phyloP scores from a whole-genome alignment of 2,329 filamentous ascomycete species.

The Ophiostoma sp. region DNA sequence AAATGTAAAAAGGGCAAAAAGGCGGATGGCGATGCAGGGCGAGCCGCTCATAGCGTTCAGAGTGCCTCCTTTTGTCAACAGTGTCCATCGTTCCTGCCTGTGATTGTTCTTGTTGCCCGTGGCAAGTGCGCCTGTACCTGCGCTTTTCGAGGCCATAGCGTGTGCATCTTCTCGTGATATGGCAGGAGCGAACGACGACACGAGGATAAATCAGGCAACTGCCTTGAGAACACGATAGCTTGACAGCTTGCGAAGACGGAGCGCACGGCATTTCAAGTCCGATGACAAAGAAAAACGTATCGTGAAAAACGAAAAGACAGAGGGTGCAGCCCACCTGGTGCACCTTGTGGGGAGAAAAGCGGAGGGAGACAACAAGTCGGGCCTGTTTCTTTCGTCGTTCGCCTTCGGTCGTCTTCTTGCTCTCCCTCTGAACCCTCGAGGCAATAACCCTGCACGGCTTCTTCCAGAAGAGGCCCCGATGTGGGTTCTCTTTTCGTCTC shows the following conservation, averaged over 20 bases:
- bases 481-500: neutral
- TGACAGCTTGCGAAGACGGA: neutral
- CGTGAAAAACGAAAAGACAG: neutral
- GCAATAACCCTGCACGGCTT: neutral
- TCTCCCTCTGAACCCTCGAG: neutral
- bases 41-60: neutral
- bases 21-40: neutral
- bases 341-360: neutral
- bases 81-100: neutral
- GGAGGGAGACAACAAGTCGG: neutral
- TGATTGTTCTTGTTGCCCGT: neutral
- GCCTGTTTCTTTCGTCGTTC: neutral
- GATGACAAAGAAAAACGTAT: neutral
- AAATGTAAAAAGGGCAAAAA: neutral
- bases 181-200: slow-evolving; percentile 11
- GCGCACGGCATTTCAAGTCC: neutral
- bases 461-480: neutral
- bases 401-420: neutral
- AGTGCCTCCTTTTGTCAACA: neutral
- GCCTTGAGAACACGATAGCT: neutral
- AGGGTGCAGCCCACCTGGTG: too few species aligned
- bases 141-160: neutral
- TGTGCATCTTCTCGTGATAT: neutral
- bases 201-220: neutral
- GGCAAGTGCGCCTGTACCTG: neutral